Evolutionary conservation across 306 rosid genomes (phyloP).

Genomic region (Astragalus membranaceus): DNA sequence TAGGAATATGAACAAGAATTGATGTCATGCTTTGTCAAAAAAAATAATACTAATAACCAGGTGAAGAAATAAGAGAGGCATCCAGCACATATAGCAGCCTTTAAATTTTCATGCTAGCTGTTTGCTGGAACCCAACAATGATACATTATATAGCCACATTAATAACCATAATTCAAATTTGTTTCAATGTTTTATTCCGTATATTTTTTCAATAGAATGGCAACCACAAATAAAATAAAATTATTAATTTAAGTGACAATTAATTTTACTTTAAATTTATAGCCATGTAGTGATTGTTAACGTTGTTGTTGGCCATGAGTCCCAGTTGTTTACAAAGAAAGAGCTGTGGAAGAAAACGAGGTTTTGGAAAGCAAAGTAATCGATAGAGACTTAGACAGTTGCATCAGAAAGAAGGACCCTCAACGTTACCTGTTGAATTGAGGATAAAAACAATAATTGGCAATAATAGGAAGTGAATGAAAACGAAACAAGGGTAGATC

Average conservation of each 20-base stretch:
- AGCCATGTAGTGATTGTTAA: not conserved
- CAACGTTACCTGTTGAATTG: conserved; percentile 11
- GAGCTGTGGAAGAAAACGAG: not conserved
- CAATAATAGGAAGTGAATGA: conserved; percentile 38
- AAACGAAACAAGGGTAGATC: conserved; percentile 37
- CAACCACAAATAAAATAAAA: not conserved
- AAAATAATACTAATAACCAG: too few relatives aligned
- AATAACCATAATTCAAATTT: not conserved
- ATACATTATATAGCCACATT: not conserved
- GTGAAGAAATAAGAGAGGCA: not conserved
- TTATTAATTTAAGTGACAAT: not conserved
- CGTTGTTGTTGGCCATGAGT: too few relatives aligned
- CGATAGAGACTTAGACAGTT: conserved; percentile 12
- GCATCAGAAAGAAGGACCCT: conserved; percentile 17
- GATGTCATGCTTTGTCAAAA: too few relatives aligned
- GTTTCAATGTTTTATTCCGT: not conserved
- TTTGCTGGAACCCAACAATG: conserved; percentile 14
- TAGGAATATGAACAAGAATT: not conserved
- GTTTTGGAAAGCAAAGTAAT: not conserved
- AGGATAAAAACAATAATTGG: conserved; percentile 46
- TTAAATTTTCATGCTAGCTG: not conserved
- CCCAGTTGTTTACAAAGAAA: too few relatives aligned
- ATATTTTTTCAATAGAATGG: not conserved
- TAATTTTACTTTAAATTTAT: not conserved
- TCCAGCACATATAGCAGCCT: not conserved